phyloP scores from a whole-genome alignment of 2,329 filamentous ascomycete species.

The Aquanectria penicillioides region DNA sequence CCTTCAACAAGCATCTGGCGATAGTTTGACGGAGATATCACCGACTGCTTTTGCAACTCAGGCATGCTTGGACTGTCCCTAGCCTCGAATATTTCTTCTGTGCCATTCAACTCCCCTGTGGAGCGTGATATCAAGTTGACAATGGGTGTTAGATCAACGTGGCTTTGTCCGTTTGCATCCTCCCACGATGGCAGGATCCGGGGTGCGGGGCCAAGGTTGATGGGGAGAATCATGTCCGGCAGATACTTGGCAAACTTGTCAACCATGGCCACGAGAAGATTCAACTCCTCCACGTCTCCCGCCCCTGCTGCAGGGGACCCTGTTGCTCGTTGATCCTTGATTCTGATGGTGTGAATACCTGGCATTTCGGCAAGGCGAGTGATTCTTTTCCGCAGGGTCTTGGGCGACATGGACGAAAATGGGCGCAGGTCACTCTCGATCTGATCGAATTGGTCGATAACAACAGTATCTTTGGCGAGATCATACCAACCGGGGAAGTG shows the following conservation, averaged over 20 bases:
- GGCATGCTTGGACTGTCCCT: background rate
- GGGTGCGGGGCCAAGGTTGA: conserved; percentile 71
- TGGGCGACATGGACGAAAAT: conserved; percentile 79
- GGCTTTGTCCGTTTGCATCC: conserved; percentile 52
- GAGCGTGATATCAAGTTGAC: conserved; percentile 44
- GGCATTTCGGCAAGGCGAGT: conserved; percentile 51
- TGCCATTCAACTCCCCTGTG: conserved; percentile 9
- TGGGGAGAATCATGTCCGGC: conserved; percentile 84
- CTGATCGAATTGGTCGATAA: conserved; percentile 85
- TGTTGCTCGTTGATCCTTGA: conserved; percentile 71
- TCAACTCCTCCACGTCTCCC: conserved; percentile 49
- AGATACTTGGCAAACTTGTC: conserved; percentile 76
- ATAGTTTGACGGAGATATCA: conserved; percentile 45
- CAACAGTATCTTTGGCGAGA: conserved; percentile 75
- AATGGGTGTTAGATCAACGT: conserved; percentile 41
- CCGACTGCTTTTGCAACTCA: background rate
- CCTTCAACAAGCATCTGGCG: conserved; percentile 57
- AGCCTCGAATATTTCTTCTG: background rate
- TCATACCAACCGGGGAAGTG: conserved; percentile 88
- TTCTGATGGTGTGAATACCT: conserved; percentile 61
- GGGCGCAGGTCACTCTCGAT: conserved; percentile 79
- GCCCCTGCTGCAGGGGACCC: conserved; percentile 49
- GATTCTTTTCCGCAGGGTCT: conserved; percentile 71
- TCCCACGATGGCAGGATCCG: conserved; percentile 67
- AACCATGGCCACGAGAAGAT: conserved; percentile 72